Conservation (phyloP, 345 rosid species). For the Populus ilicifolia region DNA sequence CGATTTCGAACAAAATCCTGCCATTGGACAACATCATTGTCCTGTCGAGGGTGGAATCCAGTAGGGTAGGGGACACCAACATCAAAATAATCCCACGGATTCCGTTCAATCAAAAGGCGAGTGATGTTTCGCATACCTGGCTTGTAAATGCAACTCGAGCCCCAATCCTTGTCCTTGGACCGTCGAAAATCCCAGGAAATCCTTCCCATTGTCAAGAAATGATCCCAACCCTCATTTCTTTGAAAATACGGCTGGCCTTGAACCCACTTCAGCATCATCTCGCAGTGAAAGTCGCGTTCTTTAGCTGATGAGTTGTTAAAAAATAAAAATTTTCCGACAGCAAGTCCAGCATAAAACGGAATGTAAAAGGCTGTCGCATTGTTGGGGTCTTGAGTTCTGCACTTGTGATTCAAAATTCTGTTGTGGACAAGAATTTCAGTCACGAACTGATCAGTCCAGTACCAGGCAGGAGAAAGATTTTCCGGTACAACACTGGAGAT, state of each 20-base stretch:
- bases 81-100: constrained; percentile 96
- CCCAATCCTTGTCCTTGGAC: constrained; percentile 74
- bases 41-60: constrained; percentile 91
- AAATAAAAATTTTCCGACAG: constrained; percentile 83
- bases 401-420: constrained; percentile 65
- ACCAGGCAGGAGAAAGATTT: constrained; percentile 72
- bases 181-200: constrained; percentile 98
- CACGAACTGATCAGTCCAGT: constrained; percentile 88
- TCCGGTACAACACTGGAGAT: constrained; percentile 51
- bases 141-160: constrained; percentile 74
- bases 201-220: constrained; percentile 87
- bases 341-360: constrained; percentile 92
- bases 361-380: constrained; percentile 80
- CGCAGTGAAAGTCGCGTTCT: constrained; percentile 77
- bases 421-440: constrained; percentile 78
- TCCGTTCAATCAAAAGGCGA: constrained; percentile 90
- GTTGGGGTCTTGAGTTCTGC: constrained; percentile 61
- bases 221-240: constrained; percentile 88
- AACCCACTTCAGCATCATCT: constrained; percentile 63
- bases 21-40: constrained; percentile 65
- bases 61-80: constrained; percentile 96
- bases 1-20: constrained; percentile 65
- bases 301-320: constrained; percentile 37
- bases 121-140: constrained; percentile 88
- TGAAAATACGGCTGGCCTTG: constrained; percentile 55